A percentile compares a stretch with the other conserved stretches of the same genome.
Conservation (phyloP, 139 green algal genomes). For the Ettlia oleoabundans region DNA sequence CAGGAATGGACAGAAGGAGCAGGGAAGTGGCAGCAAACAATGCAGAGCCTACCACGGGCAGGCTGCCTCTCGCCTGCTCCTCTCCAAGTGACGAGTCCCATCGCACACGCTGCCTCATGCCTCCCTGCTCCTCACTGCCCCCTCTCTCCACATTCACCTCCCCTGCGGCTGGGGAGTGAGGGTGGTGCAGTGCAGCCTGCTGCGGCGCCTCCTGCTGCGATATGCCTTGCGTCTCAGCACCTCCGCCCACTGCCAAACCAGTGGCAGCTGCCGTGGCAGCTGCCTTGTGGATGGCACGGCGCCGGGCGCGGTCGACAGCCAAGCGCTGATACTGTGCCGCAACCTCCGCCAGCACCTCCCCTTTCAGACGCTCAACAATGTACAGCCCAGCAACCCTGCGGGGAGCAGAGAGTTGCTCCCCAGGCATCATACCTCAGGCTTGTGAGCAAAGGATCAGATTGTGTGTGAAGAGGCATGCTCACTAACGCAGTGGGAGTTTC, state of each 20-base stretch:
- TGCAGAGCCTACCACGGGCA: background rate
- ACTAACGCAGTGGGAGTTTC: too few relatives aligned
- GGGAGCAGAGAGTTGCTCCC: too few relatives aligned
- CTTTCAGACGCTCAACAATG: conserved; percentile 45
- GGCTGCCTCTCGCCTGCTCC: background rate
- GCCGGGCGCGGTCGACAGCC: conserved; percentile 23
- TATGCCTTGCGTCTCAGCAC: background rate
- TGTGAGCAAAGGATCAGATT: too few relatives aligned
- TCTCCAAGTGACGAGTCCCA: background rate
- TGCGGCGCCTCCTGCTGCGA: background rate
- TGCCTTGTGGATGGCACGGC: conserved; percentile 3
- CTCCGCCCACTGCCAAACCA: background rate
- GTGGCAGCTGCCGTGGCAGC: conserved; percentile 1
- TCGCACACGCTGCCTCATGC: background rate
- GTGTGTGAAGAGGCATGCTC: too few relatives aligned
- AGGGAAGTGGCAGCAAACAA: too few relatives aligned
- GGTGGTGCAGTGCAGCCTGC: background rate
- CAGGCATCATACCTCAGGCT: too few relatives aligned
- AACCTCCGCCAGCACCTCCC: conserved; percentile 26
- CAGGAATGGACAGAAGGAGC: too few relatives aligned
- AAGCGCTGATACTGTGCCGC: conserved; percentile 33
- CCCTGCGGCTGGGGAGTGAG: background rate
- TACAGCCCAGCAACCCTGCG: conserved; percentile 24
- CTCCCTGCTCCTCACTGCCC: background rate
- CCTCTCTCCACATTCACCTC: background rate